Evolutionary conservation across 208 protist species (phyloP).

Genomic region (Leishmania martiniquensis): DNA sequence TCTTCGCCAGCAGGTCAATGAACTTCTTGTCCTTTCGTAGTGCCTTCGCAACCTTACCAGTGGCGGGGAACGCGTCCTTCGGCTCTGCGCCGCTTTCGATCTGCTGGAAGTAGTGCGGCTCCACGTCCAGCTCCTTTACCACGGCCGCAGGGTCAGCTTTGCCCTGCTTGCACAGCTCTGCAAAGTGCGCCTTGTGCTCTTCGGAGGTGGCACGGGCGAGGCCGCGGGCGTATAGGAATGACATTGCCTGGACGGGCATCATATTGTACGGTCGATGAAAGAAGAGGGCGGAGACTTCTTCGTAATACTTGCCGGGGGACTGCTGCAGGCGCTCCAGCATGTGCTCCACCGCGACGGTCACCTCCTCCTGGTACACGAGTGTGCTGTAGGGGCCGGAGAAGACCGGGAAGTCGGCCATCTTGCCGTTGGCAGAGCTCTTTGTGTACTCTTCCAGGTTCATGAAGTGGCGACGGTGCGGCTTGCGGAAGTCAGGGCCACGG

Average conservation of each 20-base stretch:
- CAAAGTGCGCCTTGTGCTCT: constrained; percentile 69
- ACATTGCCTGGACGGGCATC: constrained; percentile 94
- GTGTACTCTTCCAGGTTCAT: constrained; percentile 81
- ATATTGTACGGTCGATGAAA: constrained; percentile 94
- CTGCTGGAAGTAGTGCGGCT: constrained; percentile 77
- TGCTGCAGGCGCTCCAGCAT: constrained; percentile 76
- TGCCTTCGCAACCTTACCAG: constrained; percentile 81
- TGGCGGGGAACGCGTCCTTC: constrained; percentile 73
- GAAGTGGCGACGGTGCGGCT: constrained; percentile 88
- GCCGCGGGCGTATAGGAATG: constrained; percentile 85
- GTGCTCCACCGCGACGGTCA: constrained; percentile 86
- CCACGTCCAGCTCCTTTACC: constrained; percentile 65
- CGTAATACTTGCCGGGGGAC: constrained; percentile 82
- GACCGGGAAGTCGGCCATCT: constrained; percentile 91
- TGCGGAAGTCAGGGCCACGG: constrained; percentile 92
- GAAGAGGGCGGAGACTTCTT: constrained; percentile 86
- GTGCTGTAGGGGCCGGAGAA: constrained; percentile 93
- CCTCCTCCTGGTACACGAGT: constrained; percentile 89
- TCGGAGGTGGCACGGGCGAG: constrained; percentile 76
- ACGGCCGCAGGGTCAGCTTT: constrained; percentile 57
- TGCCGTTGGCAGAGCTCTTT: constrained; percentile 65
- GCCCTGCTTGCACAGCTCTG: constrained; percentile 60
- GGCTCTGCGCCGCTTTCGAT: constrained; percentile 78
- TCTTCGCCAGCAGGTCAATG: constrained; percentile 69
- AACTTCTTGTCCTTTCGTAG: constrained; percentile 84